Evolutionary conservation across 768 basidiomycete species (phyloP), one percentile per base, ranked within the genome.

Genomic region (Suillus paluster): DNA sequence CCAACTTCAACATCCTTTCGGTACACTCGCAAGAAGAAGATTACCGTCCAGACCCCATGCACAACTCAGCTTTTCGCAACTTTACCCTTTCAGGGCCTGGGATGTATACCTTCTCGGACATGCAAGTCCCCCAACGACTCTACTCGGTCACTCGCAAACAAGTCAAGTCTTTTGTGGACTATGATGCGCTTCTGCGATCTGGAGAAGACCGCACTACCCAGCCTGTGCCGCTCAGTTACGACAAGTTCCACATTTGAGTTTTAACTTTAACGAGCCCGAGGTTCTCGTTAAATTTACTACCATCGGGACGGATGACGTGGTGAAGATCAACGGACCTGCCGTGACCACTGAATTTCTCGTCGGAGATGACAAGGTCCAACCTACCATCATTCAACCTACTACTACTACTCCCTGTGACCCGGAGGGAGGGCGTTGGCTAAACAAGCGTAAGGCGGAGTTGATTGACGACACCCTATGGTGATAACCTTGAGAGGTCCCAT

Each of bases 81-180:
- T 19, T 42, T 4, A 2, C 9, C 7, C 41, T 9, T 1, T 2
- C 41, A 3, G 41, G 41, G 2, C 41, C 7, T 19, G 41, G 41
- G 0, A 6, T 42, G 2, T 42, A 42, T 9, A 8, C 19, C 7
- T 42, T 42, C 41, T 19, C 2, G 7, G 19, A 42, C 7, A 42
- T 42, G 41, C 41, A 42, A 0, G 41, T 19, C 7, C 41, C 41
- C 2, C 41, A 7, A 1, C 41, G 8, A 4, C 19, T 8, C 17
- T 42, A 19, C 7, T 19, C 19, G 2, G 3, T 42, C 3, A 19
- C 41, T 8, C 41, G 19, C 3, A 8, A 19, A 7, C 41, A 42
- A 10, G 49, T 25, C 57, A 63, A 63, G 58, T 61, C 44, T 25
- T 56, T n/a, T n/a, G n/a, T n/a, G n/a, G n/a, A n/a, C n/a, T n/a